A percentile compares a stretch with the other conserved stretches of the same genome.
Evolutionary conservation across 805 yeast species (phyloP).

Genomic region (Candida pseudoglaebosa): DNA sequence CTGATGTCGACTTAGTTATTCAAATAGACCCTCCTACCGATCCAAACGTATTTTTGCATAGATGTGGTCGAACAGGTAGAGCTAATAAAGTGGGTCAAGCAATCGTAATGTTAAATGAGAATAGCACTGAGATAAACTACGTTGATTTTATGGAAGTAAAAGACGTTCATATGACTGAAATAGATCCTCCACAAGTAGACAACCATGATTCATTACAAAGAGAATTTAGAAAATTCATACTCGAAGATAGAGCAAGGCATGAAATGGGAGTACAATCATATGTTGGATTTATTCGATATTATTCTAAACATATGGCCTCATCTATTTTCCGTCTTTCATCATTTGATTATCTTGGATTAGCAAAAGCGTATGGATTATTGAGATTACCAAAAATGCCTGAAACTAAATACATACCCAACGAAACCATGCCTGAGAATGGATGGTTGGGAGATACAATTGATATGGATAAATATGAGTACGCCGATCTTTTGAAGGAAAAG

Average conservation of each 20-base stretch:
- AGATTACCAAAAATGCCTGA: conserved; percentile 97
- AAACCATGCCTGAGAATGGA: conserved; percentile 62
- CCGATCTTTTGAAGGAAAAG: conserved; percentile 61
- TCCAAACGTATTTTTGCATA: conserved; percentile 84
- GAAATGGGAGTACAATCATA: conserved; percentile 77
- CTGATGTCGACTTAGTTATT: conserved; percentile 90
- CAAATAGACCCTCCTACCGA: conserved; percentile 95
- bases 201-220: conserved; percentile 26
- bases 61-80: conserved; percentile 94
- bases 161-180: conserved; percentile 46
- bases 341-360: conserved; percentile 69
- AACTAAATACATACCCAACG: conserved; percentile 45
- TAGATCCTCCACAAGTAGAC: conserved; percentile 19
- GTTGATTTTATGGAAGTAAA: conserved; percentile 76
- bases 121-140: conserved; percentile 75
- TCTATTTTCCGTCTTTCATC: conserved; percentile 78
- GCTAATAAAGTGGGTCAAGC: conserved; percentile 85
- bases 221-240: conserved; percentile 47
- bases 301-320: conserved; percentile 81
- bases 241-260: conserved; percentile 73
- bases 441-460: conserved; percentile 66
- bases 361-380: conserved; percentile 72
- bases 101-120: conserved; percentile 64
- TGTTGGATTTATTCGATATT: conserved; percentile 79
- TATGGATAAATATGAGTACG: conserved; percentile 63